Conservation (phyloP, 2,329 filamentous ascomycete genomes). For the Eutypa lata region DNA sequence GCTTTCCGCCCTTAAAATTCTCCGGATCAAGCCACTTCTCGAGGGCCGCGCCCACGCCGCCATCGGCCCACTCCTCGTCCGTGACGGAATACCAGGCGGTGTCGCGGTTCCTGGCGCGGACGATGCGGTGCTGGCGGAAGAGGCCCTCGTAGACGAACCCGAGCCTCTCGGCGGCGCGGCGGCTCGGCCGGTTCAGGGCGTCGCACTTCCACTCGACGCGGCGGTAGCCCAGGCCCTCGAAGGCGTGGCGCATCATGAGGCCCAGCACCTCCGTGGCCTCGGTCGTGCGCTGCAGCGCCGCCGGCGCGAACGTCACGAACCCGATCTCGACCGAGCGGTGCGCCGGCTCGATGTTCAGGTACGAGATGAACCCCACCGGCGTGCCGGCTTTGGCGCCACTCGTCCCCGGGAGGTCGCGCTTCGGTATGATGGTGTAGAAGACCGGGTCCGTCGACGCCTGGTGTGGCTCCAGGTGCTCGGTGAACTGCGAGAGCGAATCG, state of each 20-base stretch:
- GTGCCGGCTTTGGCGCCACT: slow-evolving; percentile 1
- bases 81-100: slow-evolving; percentile 59
- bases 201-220: slow-evolving; percentile 66
- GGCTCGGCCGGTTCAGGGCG: slow-evolving; percentile 50
- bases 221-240: slow-evolving; percentile 51
- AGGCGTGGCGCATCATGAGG: slow-evolving; percentile 50
- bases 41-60: slow-evolving; percentile 39
- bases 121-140: slow-evolving; percentile 60
- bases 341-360: slow-evolving; percentile 42
- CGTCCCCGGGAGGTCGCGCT: slow-evolving; percentile 2
- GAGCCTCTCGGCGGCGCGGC: slow-evolving; percentile 51
- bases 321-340: slow-evolving; percentile 58
- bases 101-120: slow-evolving; percentile 55
- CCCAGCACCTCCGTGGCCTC: slow-evolving; percentile 57
- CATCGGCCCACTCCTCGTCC: slow-evolving; percentile 53
- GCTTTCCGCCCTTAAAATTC: slow-evolving; percentile 57
- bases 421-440: slow-evolving; percentile 23
- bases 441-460: slow-evolving; percentile 15
- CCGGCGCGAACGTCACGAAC: slow-evolving; percentile 46
- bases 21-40: slow-evolving; percentile 50
- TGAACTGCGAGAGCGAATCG: slow-evolving; percentile 14
- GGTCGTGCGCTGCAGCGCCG: slow-evolving; percentile 47
- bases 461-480: slow-evolving; percentile 11
- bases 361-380: slow-evolving; percentile 21
- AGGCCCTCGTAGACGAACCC: slow-evolving; percentile 59